Evolutionary conservation across 2,329 filamentous ascomycete genomes (phyloP), one percentile per base, ranked within the genome.

Genomic region (Chaetomium sp.): DNA sequence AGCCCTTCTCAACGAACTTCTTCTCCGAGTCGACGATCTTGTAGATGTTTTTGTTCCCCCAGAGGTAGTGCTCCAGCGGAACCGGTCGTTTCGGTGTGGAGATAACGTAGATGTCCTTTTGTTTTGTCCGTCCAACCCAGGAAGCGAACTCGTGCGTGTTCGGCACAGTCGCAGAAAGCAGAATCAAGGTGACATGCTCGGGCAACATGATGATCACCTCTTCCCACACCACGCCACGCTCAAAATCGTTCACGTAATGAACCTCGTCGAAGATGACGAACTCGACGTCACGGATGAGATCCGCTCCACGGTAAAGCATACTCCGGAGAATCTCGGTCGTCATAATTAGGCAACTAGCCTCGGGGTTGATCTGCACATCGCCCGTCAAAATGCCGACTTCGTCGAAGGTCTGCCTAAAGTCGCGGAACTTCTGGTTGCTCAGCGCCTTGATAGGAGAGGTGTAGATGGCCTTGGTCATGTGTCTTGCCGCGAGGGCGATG

Each of bases 181-280:
- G 81, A 70, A 99, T 99, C 25, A 99, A 84, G 1, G 95, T 96
- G 47, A 99, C 92, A 78, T 99, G 95, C 75, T 97, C 93, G 0
- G 95, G 95, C 62, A 99, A 83, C 95, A 99, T 98, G 73, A 99
- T 99, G 74, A 99, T 99, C 72, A 99, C 95, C 78, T 99, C 95
- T 77, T 99, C 95, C 95, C 95, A 99, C 0, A 99, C 95, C 6
- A 99, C 95, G 73, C 95, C 95, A 78, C 95, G 87, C 76, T 98
- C 95, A 29, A 90, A 85, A 75, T 99, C 95, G 74, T 98, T 99
- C 69, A 99, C 94, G 75, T 99, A 99, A 78, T 99, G 95, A 1
- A 99, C 95, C 77, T 99, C 95, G 73, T 99, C 95, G 68, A 99
- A 99, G 57, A 99, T 97, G 71, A 99, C 95, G 75, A 96, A 99